Conservation (phyloP, 441 rosid genomes). For the Populus tomentosa region DNA sequence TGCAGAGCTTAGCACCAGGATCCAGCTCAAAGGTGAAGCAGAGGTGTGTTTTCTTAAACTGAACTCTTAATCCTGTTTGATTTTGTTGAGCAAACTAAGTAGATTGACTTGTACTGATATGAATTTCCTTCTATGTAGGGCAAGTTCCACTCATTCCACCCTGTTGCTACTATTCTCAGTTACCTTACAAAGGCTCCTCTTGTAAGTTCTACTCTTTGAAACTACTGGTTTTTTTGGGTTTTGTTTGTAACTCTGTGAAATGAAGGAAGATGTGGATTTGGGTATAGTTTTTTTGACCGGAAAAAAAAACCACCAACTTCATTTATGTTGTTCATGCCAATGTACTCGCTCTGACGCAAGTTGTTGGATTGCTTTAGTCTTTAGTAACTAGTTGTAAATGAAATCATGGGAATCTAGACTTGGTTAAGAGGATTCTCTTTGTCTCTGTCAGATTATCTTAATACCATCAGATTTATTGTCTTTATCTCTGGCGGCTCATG, state of each 20-base stretch:
- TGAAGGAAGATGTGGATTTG: neutral
- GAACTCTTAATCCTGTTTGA: neutral
- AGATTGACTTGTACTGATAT: neutral
- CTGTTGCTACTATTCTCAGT: slow-evolving; percentile 95
- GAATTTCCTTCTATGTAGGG: slow-evolving; percentile 38
- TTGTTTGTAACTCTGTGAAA: neutral
- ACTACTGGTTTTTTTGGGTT: neutral
- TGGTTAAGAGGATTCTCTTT: neutral
- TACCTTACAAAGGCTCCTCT: slow-evolving; percentile 97
- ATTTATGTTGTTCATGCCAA: no score
- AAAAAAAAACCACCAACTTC: neutral
- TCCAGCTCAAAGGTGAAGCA: slow-evolving; percentile 78
- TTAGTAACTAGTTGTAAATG: neutral
- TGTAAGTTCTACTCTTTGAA: slow-evolving; percentile 33
- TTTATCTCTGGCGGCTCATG: neutral
- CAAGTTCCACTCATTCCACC: slow-evolving; percentile 93
- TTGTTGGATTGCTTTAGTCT: neutral
- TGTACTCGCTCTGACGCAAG: neutral
- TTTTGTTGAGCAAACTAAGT: neutral
- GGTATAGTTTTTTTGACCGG: neutral
- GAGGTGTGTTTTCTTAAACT: slow-evolving; percentile 48
- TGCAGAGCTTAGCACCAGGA: slow-evolving; percentile 89
- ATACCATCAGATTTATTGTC: neutral
- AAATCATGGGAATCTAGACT: neutral
- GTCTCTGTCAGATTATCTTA: neutral